Conservation (phyloP, 1,284 basidiomycete genomes). For the Ceratobasidium sp. region DNA sequence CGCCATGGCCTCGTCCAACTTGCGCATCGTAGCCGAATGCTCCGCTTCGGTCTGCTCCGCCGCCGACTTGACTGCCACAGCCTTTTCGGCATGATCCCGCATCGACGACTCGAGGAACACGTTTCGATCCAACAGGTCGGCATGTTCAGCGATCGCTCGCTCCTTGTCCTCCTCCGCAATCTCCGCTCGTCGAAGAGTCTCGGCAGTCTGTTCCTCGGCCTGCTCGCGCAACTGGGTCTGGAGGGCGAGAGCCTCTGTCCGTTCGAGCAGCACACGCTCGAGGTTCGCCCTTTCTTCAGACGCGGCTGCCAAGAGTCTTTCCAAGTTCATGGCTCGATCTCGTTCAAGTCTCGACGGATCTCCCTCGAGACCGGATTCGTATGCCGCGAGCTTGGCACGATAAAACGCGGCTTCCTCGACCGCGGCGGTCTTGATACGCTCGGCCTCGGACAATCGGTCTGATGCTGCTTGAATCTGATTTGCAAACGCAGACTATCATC, state of each 20-base stretch:
- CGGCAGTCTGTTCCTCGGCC: conserved; percentile 81
- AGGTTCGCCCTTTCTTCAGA: conserved; percentile 71
- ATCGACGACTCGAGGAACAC: conserved; percentile 69
- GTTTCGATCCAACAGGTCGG: conserved; percentile 74
- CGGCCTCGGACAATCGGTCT: conserved; percentile 80
- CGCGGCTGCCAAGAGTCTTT: conserved; percentile 74
- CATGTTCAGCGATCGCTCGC: conserved; percentile 71
- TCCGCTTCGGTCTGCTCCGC: conserved; percentile 85
- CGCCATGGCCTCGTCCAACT: conserved; percentile 75
- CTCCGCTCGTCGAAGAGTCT: conserved; percentile 83
- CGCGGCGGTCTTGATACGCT: conserved; percentile 79
- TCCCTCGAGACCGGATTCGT: conserved; percentile 73
- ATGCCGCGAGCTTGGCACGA: conserved; percentile 88
- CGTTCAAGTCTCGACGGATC: conserved; percentile 80
- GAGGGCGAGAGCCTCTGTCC: conserved; percentile 74
- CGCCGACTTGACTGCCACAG: conserved; percentile 77
- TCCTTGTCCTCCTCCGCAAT: conserved; percentile 82
- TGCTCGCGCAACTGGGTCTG: conserved; percentile 81
- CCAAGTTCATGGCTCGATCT: conserved; percentile 81
- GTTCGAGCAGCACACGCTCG: conserved; percentile 74
- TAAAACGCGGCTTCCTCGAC: conserved; percentile 96
- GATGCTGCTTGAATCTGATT: conserved; percentile 80
- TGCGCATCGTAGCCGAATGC: conserved; percentile 62
- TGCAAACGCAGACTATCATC: conserved; percentile 66
- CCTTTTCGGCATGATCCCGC: conserved; percentile 80